phyloP scores from a whole-genome alignment of 768 basidiomycete species.

The Mycena pura region DNA sequence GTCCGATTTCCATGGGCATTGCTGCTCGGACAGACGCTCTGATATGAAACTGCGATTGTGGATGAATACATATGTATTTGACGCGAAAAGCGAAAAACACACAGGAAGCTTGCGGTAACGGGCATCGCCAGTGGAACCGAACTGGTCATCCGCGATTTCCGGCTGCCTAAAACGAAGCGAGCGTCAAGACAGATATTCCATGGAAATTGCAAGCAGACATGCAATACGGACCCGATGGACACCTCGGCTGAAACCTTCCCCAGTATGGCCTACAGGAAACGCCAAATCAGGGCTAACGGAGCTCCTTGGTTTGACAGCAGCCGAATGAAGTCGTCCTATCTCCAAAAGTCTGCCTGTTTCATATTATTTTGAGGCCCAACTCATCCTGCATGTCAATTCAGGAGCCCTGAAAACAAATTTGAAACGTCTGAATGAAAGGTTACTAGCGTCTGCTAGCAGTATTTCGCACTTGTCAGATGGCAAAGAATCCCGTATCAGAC shows the following conservation, averaged over 20 bases:
- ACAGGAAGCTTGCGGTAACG: background rate
- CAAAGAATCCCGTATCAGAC: no score
- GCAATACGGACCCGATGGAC: slow-evolving; percentile 10
- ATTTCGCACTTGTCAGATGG: no score
- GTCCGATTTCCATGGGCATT: slow-evolving; percentile 23
- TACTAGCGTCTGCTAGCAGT: no score
- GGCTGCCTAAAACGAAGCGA: slow-evolving; percentile 10
- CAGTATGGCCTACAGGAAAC: background rate
- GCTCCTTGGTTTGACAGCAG: background rate
- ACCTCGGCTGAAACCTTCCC: slow-evolving; percentile 10
- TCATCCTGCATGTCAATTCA: background rate
- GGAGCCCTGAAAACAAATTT: slow-evolving; percentile 1
- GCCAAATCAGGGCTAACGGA: slow-evolving; percentile 17
- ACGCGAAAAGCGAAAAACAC: background rate
- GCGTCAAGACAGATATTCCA: slow-evolving; percentile 1
- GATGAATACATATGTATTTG: background rate
- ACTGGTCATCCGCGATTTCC: slow-evolving; percentile 17
- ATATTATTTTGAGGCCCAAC: background rate
- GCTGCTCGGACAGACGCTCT: background rate
- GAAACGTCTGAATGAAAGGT: no score
- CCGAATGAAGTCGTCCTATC: slow-evolving; percentile 3
- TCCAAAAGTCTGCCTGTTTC: slow-evolving; percentile 1
- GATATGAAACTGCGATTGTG: slow-evolving; percentile 3
- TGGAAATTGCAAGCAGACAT: slow-evolving; percentile 7
- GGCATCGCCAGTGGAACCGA: slow-evolving; percentile 1